Evolutionary conservation across 352 stramenopile genomes (phyloP).

Genomic region (Hyaloperonospora arabidopsidis): DNA sequence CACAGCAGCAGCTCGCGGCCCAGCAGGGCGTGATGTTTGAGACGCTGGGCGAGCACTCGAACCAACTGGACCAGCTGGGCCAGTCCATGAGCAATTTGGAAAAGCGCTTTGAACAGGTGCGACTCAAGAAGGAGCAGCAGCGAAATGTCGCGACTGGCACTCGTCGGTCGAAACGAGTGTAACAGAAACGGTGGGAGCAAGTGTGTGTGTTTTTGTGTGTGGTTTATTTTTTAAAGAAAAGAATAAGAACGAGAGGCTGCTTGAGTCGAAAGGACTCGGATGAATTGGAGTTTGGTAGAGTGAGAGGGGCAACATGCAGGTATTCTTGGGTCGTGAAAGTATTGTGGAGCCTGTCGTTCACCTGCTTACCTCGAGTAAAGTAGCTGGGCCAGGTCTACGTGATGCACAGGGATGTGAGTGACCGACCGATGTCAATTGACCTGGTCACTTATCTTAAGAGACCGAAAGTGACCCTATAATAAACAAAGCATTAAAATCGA

Average conservation of each 20-base stretch:
- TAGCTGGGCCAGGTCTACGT: no score
- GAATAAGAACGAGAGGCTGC: conserved; percentile 18
- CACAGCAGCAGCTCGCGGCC: conserved; percentile 76
- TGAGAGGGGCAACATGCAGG: conserved; percentile 23
- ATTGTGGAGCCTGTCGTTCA: no score
- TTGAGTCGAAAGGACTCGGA: conserved; percentile 13
- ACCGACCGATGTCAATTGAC: no score
- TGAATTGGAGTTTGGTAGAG: conserved; percentile 2
- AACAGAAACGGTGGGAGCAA: not conserved
- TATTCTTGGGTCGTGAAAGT: no score
- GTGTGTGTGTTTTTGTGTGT: not conserved
- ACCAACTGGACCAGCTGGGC: conserved; percentile 66
- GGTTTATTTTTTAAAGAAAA: conserved; percentile 5
- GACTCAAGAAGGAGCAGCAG: conserved; percentile 53
- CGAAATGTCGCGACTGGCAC: conserved; percentile 16
- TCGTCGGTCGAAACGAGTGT: conserved; percentile 26
- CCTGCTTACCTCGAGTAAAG: no score
- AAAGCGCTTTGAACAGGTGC: conserved; percentile 71
- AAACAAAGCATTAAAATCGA: no score
- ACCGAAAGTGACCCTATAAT: no score
- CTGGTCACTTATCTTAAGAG: no score
- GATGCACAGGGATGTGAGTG: no score
- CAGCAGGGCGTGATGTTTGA: conserved; percentile 85
- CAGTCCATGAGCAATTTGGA: conserved; percentile 71
- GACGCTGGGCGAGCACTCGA: conserved; percentile 75